Percentiles rank a stretch among this genome's conserved stretches.
Conservation (phyloP, 345 rosid genomes). For the Cochlearia excelsa region DNA sequence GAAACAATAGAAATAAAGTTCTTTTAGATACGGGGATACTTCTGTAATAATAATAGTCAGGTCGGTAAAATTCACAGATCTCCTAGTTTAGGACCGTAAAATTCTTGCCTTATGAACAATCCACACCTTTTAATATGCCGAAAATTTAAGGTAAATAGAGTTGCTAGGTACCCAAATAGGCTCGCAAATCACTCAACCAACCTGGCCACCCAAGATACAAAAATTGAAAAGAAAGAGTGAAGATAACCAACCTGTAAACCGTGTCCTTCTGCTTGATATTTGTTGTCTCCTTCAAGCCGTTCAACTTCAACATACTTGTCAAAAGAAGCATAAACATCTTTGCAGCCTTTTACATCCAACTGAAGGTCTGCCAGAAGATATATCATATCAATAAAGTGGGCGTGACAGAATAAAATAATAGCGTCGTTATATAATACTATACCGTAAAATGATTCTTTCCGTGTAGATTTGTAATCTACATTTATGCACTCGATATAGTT, state of each 20-base stretch:
- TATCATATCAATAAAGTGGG: constrained; percentile 29
- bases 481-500: constrained; percentile 92
- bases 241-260: too few species aligned
- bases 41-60: background rate
- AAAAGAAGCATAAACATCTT: constrained; percentile 53
- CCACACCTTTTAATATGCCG: constrained; percentile 1
- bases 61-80: constrained; percentile 5
- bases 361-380: constrained; percentile 67
- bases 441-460: constrained; percentile 98
- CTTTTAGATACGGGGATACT: constrained; percentile 17
- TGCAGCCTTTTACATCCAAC: constrained; percentile 97
- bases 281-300: constrained; percentile 65
- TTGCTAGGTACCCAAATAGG: constrained; percentile 19
- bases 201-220: background rate
- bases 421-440: constrained; percentile 24
- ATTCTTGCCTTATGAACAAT: constrained; percentile 5
- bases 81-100: constrained; percentile 4
- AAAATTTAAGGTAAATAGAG: constrained; percentile 10
- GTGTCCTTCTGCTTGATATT: constrained; percentile 35
- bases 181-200: constrained; percentile 11
- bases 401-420: too few species aligned
- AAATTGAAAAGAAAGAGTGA: background rate
- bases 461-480: constrained; percentile 89
- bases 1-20: constrained; percentile 32
- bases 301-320: constrained; percentile 98